A percentile compares a stretch with the other conserved stretches of the same genome.
Conservation (phyloP, 768 basidiomycete genomes). For the Calvatia gigantea region DNA sequence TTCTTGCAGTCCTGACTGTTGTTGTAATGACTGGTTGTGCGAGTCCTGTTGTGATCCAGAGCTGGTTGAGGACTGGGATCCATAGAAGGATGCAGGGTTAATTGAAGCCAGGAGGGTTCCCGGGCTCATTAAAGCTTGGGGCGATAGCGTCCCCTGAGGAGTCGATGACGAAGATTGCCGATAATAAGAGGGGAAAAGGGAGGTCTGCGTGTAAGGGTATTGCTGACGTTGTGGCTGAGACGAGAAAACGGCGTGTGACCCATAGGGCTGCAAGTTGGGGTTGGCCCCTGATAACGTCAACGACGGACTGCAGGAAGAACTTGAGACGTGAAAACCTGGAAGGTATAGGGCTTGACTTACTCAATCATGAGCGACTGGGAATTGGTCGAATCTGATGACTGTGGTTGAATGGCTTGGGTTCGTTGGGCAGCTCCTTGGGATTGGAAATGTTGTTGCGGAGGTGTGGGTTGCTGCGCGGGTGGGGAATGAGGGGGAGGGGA, state of each 20-base stretch:
- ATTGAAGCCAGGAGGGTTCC: conserved; percentile 46
- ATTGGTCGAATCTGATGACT: conserved; percentile 24
- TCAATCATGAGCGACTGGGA: conserved; percentile 61
- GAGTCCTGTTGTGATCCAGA: conserved; percentile 16
- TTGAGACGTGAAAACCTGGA: conserved; percentile 2
- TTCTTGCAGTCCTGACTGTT: conserved; percentile 13
- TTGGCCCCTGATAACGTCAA: conserved; percentile 53
- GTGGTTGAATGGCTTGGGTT: conserved; percentile 22
- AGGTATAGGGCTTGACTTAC: conserved; percentile 38
- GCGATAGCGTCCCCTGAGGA: conserved; percentile 65
- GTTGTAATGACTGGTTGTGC: conserved; percentile 12
- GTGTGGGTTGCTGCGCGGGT: conserved; percentile 20
- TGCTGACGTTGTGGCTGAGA: conserved; percentile 23
- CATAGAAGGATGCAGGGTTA: conserved; percentile 30
- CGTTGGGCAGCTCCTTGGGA: conserved; percentile 22
- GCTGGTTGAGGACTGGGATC: conserved; percentile 14
- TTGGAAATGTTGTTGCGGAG: conserved; percentile 21
- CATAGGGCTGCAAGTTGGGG: conserved; percentile 10
- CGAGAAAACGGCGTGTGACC: conserved; percentile 5
- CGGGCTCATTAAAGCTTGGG: conserved; percentile 46
- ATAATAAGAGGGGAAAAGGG: conserved; percentile 22
- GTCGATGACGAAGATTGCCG: conserved; percentile 30
- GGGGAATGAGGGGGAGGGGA: conserved; percentile 15
- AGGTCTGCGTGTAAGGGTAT: conserved; percentile 15
- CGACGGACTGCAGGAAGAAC: conserved; percentile 44